A percentile compares a stretch with the other conserved stretches of the same genome.
Evolutionary conservation across 2,329 filamentous ascomycete species (phyloP).

Genomic region (Sarocladium brachiariae): DNA sequence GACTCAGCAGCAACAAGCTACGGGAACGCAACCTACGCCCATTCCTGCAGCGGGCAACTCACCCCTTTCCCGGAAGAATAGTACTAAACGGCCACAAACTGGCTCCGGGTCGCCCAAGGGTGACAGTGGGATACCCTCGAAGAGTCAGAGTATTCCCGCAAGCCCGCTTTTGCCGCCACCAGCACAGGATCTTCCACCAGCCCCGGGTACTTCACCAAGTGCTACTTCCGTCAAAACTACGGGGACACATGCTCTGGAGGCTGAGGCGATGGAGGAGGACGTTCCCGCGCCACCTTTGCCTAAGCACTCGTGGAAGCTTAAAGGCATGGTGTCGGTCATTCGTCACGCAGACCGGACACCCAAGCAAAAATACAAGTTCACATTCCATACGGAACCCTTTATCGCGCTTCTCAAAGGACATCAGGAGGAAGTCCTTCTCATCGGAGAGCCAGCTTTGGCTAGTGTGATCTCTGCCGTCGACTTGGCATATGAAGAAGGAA

Average conservation of each 20-base stretch:
- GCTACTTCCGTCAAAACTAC: slow-evolving; percentile 28
- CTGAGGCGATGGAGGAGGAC: slow-evolving; percentile 24
- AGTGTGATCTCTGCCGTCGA: slow-evolving; percentile 88
- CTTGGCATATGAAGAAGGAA: slow-evolving; percentile 65
- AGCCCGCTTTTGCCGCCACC: slow-evolving; percentile 29
- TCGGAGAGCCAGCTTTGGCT: slow-evolving; percentile 80
- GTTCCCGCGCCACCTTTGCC: slow-evolving; percentile 59
- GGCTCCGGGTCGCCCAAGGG: slow-evolving; percentile 25
- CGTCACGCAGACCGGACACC: slow-evolving; percentile 94
- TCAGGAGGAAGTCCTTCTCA: slow-evolving; percentile 90
- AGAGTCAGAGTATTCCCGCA: slow-evolving; percentile 27
- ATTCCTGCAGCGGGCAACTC: background rate
- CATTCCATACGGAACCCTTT: slow-evolving; percentile 94
- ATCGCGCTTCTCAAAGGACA: slow-evolving; percentile 92
- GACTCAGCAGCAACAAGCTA: background rate
- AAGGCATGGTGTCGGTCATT: slow-evolving; percentile 94
- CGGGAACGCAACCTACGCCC: slow-evolving; percentile 11
- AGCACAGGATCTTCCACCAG: slow-evolving; percentile 10
- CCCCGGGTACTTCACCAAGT: slow-evolving; percentile 23
- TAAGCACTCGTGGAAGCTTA: slow-evolving; percentile 96
- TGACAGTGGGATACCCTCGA: slow-evolving; percentile 25
- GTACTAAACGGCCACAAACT: slow-evolving; percentile 17
- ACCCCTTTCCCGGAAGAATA: slow-evolving; percentile 14
- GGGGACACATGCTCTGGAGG: slow-evolving; percentile 14
- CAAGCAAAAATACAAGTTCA: slow-evolving; percentile 99